These are phyloP conservation scores for Lupinus albus DNA, from an alignment of 306 rosid species.

Conservation along the genomic window DNA sequence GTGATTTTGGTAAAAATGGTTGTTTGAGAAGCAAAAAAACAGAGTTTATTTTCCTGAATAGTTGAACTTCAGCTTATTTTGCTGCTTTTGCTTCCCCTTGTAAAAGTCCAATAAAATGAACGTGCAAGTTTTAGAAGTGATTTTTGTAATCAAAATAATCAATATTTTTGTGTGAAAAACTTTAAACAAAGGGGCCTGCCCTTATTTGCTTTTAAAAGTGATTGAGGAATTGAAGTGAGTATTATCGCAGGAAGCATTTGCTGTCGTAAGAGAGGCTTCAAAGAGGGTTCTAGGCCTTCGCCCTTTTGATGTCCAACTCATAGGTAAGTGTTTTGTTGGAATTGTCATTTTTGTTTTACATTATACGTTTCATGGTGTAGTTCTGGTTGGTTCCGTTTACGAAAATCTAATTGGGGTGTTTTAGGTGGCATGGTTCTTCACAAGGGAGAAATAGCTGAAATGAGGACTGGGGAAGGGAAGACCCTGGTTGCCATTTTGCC, in stretches of 20 bases:
- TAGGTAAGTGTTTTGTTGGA: constrained; percentile 51
- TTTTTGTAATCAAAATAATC: too few species aligned
- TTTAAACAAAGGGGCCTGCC: too few species aligned
- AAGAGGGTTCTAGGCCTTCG: constrained; percentile 92
- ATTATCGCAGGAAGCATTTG: constrained; percentile 81
- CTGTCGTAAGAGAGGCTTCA: constrained; percentile 93
- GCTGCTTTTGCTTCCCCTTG: too few species aligned
- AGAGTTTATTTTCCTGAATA: too few species aligned
- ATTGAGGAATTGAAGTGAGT: constrained; percentile 16
- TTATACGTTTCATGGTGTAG: neutral
- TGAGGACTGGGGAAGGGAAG: constrained; percentile 99
- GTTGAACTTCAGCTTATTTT: too few species aligned
- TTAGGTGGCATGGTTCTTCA: constrained; percentile 97
- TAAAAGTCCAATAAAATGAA: too few species aligned
- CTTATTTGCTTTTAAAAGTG: constrained; percentile 29
- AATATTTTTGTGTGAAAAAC: too few species aligned
- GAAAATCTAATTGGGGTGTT: constrained; percentile 34
- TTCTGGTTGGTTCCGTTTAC: neutral
- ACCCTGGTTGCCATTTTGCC: constrained; percentile 96
- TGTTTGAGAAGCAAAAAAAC: too few species aligned
- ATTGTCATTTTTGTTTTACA: neutral
- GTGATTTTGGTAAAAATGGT: too few species aligned
- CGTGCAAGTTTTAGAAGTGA: too few species aligned
- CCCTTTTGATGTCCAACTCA: constrained; percentile 91
- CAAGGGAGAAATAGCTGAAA: constrained; percentile 96